Percentiles rank a stretch among this genome's conserved stretches.
Conservation (phyloP, 2,329 filamentous ascomycete species). For the Hypoxylon sp. region DNA sequence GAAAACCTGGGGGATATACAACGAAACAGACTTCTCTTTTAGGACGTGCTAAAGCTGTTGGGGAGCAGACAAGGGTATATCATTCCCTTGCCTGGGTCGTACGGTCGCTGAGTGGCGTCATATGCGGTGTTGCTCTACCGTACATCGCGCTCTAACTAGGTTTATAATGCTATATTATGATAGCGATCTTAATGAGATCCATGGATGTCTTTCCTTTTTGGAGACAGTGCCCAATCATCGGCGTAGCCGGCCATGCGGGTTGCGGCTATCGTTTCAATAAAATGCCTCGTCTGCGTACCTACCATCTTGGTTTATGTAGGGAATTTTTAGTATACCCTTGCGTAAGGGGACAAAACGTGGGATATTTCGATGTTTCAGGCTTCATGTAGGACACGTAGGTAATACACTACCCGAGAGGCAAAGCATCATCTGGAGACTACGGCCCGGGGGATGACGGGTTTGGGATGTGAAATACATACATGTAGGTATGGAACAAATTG, state of each 20-base stretch:
- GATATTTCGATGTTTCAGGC: constrained; percentile 43
- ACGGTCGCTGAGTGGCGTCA: constrained; percentile 43
- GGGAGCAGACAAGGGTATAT: constrained; percentile 24
- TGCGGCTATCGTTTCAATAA: constrained; percentile 43
- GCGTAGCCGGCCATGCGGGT: constrained; percentile 41
- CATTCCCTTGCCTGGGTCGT: constrained; percentile 32
- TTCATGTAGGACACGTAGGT: constrained; percentile 8
- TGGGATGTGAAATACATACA: constrained; percentile 19
- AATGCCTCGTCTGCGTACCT: constrained; percentile 37
- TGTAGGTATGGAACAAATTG: constrained; percentile 14
- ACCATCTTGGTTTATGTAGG: constrained; percentile 13
- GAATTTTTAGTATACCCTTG: constrained; percentile 29
- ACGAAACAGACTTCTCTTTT: constrained; percentile 24
- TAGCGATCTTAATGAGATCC: constrained; percentile 22
- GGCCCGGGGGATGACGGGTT: constrained; percentile 5
- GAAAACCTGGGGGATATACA: constrained; percentile 37
- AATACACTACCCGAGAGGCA: constrained; percentile 37
- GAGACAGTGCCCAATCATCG: constrained; percentile 36
- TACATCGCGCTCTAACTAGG: constrained; percentile 16
- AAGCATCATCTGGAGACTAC: constrained; percentile 8
- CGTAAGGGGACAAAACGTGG: constrained; percentile 32
- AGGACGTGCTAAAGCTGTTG: constrained; percentile 6
- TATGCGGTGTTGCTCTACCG: constrained; percentile 35
- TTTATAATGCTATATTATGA: constrained; percentile 20
- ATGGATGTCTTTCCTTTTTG: constrained; percentile 16